Conservation (phyloP, 1,284 basidiomycete species). For the Malassezia vespertilionis region DNA sequence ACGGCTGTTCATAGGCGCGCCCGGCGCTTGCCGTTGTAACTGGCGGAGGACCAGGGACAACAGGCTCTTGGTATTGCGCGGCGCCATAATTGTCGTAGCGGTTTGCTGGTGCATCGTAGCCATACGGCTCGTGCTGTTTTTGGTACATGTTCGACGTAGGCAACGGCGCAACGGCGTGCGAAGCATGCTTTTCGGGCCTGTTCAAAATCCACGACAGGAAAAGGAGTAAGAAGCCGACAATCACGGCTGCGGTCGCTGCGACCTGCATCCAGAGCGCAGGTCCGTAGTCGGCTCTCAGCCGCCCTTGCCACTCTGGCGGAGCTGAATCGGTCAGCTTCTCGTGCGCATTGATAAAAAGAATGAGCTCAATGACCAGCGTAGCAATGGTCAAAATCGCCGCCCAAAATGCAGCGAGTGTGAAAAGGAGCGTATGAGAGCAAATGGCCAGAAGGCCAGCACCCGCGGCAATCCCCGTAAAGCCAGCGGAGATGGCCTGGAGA, state of each 20-base stretch:
- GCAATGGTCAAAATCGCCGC: slow-evolving; percentile 27
- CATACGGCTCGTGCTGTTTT: slow-evolving; percentile 23
- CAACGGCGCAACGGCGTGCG: slow-evolving; percentile 14
- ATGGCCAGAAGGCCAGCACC: slow-evolving; percentile 30
- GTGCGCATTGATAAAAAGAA: slow-evolving; percentile 28
- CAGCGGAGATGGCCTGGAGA: slow-evolving; percentile 32
- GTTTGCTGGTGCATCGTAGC: slow-evolving; percentile 16
- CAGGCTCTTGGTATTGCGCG: too few species aligned
- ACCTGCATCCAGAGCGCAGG: slow-evolving; percentile 38
- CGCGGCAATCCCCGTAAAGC: slow-evolving; percentile 31
- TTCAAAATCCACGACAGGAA: slow-evolving; percentile 24
- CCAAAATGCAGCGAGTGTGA: slow-evolving; percentile 29
- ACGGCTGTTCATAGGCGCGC: too few species aligned
- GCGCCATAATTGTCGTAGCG: not conserved
- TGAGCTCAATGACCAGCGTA: slow-evolving; percentile 27
- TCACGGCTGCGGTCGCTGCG: slow-evolving; percentile 27
- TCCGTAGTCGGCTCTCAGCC: slow-evolving; percentile 16
- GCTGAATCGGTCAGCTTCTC: slow-evolving; percentile 10
- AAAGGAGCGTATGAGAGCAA: slow-evolving; percentile 32
- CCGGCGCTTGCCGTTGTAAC: too few species aligned
- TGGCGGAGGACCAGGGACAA: too few species aligned
- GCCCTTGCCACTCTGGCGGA: not conserved
- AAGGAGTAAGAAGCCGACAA: slow-evolving; percentile 30
- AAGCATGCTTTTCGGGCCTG: slow-evolving; percentile 17
- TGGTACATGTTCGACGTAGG: slow-evolving; percentile 17